Conservation (phyloP, 495 filamentous ascomycete genomes). For the Evansstolkia leycettana region DNA sequence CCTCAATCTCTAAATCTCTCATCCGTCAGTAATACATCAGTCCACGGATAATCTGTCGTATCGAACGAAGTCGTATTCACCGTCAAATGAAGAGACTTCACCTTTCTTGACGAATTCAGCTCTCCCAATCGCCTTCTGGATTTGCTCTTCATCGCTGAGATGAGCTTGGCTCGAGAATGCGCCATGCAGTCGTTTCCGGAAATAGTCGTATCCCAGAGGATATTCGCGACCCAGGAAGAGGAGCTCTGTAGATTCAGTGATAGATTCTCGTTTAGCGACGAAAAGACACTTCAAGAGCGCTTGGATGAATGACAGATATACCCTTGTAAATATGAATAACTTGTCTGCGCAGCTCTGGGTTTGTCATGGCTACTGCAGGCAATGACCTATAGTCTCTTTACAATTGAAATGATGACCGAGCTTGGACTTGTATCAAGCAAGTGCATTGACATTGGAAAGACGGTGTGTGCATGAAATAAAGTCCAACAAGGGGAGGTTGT, state of each 20-base stretch:
- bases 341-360: slow-evolving; percentile 54
- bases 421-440: no score
- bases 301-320: slow-evolving; percentile 12
- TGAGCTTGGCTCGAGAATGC: slow-evolving; percentile 68
- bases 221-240: slow-evolving; percentile 78
- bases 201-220: slow-evolving; percentile 77
- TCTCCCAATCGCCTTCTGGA: slow-evolving; percentile 57
- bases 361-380: slow-evolving; percentile 25
- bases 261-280: no score
- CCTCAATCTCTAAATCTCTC: slow-evolving; percentile 60
- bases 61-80: no score
- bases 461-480: no score
- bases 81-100: slow-evolving; percentile 18
- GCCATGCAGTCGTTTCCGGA: slow-evolving; percentile 64
- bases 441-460: no score
- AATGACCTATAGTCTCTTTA: not conserved
- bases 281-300: not conserved
- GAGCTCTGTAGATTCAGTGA: slow-evolving; percentile 46
- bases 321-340: slow-evolving; percentile 92
- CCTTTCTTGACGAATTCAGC: slow-evolving; percentile 90
- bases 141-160: slow-evolving; percentile 59
- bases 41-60: no score
- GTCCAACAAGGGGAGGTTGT: not conserved
- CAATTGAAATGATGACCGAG: no score
- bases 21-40: not conserved